Conservation (phyloP, 2,329 filamentous ascomycete genomes). For the Metarhizium guizhouense region DNA sequence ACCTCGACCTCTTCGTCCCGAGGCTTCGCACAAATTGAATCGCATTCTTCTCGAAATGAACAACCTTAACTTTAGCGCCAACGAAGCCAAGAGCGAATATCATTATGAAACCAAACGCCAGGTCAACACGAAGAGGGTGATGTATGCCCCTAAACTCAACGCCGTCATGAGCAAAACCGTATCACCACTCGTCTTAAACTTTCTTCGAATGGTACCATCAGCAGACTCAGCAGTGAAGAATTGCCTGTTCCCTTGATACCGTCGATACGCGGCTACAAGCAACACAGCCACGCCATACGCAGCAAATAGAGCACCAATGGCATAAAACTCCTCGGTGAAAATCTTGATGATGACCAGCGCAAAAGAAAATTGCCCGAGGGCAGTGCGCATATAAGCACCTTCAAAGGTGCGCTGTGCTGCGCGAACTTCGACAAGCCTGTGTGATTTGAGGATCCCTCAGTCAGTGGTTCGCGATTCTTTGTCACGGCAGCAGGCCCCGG, state of each 20-base stretch:
- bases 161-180: conserved; percentile 49
- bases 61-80: neutral
- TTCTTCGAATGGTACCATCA: conserved; percentile 31
- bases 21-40: too few species aligned
- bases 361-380: conserved; percentile 90
- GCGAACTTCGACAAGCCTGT: conserved; percentile 78
- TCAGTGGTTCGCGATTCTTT: neutral
- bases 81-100: neutral
- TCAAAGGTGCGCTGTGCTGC: conserved; percentile 95
- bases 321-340: conserved; percentile 93
- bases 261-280: conserved; percentile 72
- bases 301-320: conserved; percentile 91
- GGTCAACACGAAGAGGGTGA: conserved; percentile 46
- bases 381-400: conserved; percentile 91
- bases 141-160: conserved; percentile 49
- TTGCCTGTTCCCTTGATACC: conserved; percentile 86
- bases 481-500: neutral
- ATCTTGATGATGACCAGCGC: conserved; percentile 84
- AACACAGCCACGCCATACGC: conserved; percentile 82
- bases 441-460: neutral
- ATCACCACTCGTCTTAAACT: conserved; percentile 56
- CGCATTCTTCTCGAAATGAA: neutral
- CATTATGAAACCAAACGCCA: conserved; percentile 30
- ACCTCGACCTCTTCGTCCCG: neutral
- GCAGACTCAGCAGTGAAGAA: conserved; percentile 57